Evolutionary conservation across 2,329 filamentous ascomycete genomes (phyloP).

Genomic region (Cadophora sp.): DNA sequence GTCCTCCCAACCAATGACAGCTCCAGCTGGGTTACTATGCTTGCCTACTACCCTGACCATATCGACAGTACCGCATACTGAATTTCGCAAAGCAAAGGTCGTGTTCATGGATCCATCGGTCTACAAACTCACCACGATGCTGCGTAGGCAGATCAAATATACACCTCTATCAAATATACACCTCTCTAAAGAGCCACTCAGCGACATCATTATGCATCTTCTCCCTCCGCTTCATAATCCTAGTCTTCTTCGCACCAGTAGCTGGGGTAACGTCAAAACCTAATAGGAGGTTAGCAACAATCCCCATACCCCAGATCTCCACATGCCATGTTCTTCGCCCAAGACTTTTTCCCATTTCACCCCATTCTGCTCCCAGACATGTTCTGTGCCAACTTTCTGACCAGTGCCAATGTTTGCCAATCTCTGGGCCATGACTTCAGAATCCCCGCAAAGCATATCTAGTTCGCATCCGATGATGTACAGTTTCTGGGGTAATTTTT

Average conservation of each 20-base stretch:
- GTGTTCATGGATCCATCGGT: too few species aligned
- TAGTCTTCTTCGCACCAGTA: constrained; percentile 20
- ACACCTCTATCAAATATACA: constrained; percentile 32
- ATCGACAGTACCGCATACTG: too few species aligned
- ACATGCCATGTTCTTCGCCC: constrained; percentile 34
- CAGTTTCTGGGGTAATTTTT: constrained; percentile 35
- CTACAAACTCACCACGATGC: not conserved
- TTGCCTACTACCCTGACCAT: not conserved
- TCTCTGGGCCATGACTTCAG: constrained; percentile 34
- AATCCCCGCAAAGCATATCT: constrained; percentile 38
- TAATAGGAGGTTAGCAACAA: constrained; percentile 16
- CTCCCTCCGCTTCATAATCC: constrained; percentile 19
- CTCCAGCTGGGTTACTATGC: not conserved
- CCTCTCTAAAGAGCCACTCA: constrained; percentile 34
- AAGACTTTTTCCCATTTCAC: constrained; percentile 38
- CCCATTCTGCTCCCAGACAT: constrained; percentile 33
- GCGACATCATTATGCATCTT: constrained; percentile 34
- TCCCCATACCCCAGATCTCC: not conserved
- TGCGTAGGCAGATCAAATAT: constrained; percentile 18
- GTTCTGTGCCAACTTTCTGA: constrained; percentile 24
- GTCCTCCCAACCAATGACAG: not conserved
- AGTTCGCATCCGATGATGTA: constrained; percentile 39
- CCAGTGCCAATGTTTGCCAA: constrained; percentile 28
- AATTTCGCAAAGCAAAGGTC: not conserved
- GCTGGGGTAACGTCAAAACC: constrained; percentile 31